Base-by-base conservation (phyloP, 2,329 filamentous ascomycete genomes). In the Ceratocystis colombiana region DNA sequence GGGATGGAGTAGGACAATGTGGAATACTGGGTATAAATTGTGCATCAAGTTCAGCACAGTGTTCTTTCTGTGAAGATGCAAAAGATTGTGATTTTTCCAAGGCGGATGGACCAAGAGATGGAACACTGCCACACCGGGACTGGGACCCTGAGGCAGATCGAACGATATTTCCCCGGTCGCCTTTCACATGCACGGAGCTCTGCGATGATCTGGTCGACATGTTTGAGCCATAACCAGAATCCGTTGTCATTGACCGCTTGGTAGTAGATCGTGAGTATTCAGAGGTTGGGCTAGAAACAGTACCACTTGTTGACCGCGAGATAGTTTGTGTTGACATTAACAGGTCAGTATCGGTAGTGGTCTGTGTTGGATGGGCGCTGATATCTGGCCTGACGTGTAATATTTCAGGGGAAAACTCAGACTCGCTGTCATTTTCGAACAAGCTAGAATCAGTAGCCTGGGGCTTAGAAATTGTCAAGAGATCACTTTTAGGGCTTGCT, bases 181-280 rank as follows among this genome's bases (percentile, higher is more conserved):
- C 62, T 25, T 71, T 67, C 2, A 71, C 70, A 10, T 71, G 67
- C 7, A 73, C 71, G 25, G 76, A 74, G 64, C 72, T 75, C 30
- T 72, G 73, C n/a, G 81, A 77, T 0, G 83, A 85, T 48, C 80
- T 78, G 20, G 84, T 72, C 12, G 84, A 86, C 3, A 82, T 75
- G 70, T 80, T 84, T 6, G 83, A 86, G 70, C 82, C 82, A 70
- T 86, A 86, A 17, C 83, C 83, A 30, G 82, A 85, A 70, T 86
- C 83, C 48, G 81, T 79, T 68, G 84, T 84, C 41, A 79, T 62
- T 28, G 66, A 78, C n/a, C 83, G 73, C 4, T 79, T 73, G 65
- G 77, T 79, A 17, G 50, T 57, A 3, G 45, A 46, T 5, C 74
- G 74, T 0, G 77, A 76, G 15, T 70, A 73, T 62, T 78, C 76